Percentiles rank a stretch among this genome's conserved stretches.
Conservation (phyloP, 2,329 filamentous ascomycete genomes). For the Raffaelea albimanens region DNA sequence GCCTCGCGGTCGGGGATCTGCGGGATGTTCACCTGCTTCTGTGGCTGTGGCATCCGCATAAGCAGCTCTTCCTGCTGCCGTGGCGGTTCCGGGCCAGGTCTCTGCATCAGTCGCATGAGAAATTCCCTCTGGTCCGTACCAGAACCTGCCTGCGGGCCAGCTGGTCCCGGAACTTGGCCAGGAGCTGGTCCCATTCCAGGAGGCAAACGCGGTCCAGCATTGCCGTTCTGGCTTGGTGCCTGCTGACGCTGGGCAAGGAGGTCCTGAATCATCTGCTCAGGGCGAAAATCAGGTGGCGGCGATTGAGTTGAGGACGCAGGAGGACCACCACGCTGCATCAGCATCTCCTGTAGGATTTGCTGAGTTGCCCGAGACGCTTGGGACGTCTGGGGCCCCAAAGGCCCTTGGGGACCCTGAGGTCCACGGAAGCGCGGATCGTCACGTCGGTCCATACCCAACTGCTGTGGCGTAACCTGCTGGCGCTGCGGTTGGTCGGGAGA, state of each 20-base stretch:
- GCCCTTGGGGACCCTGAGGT: conserved; percentile 7
- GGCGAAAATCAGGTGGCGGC: conserved; percentile 29
- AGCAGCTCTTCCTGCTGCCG: conserved; percentile 43
- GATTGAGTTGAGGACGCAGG: conserved; percentile 32
- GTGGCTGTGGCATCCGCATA: conserved; percentile 43
- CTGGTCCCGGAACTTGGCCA: background rate
- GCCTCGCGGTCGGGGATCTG: conserved; percentile 39
- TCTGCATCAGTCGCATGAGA: conserved; percentile 73
- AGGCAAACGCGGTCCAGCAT: conserved; percentile 12
- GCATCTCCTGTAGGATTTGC: conserved; percentile 33
- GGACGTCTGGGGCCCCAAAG: too few relatives aligned
- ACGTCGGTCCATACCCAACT: conserved; percentile 30
- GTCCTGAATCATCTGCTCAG: conserved; percentile 53
- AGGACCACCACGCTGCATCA: conserved; percentile 30
- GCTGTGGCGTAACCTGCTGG: conserved; percentile 30
- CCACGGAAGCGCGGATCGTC: conserved; percentile 31
- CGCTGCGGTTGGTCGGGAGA: conserved; percentile 34
- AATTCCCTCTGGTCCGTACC: conserved; percentile 64
- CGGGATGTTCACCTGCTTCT: conserved; percentile 36
- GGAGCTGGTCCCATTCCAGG: background rate
- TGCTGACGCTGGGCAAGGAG: conserved; percentile 50
- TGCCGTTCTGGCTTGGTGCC: conserved; percentile 35
- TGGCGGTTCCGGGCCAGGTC: conserved; percentile 14
- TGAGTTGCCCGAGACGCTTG: conserved; percentile 30
- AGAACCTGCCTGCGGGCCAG: background rate